phyloP scores from a whole-genome alignment of 2,329 filamentous ascomycete species.

The Ophioceras dolichostomum region DNA sequence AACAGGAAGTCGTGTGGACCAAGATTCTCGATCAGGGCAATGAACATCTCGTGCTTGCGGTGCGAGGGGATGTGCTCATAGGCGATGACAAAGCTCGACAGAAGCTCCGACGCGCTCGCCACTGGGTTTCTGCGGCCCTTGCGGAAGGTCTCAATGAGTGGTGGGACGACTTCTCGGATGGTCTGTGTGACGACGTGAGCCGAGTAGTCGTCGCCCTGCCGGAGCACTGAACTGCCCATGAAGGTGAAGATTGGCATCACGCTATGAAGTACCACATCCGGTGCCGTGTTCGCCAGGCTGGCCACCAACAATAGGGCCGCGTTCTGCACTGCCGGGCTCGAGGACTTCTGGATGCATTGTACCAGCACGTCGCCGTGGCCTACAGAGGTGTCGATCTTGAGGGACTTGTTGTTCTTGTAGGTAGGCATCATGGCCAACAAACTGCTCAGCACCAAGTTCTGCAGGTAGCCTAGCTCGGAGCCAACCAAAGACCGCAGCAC shows the following conservation, averaged over 20 bases:
- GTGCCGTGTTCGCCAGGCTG: slow-evolving; percentile 72
- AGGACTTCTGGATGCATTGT: slow-evolving; percentile 83
- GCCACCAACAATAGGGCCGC: slow-evolving; percentile 80
- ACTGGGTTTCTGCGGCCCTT: slow-evolving; percentile 68
- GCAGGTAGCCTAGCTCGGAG: slow-evolving; percentile 81
- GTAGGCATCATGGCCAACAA: slow-evolving; percentile 74
- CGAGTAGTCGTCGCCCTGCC: slow-evolving; percentile 93
- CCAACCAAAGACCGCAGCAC: slow-evolving; percentile 70
- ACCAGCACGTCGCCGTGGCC: slow-evolving; percentile 86
- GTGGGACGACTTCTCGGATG: slow-evolving; percentile 86
- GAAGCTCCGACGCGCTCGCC: slow-evolving; percentile 72
- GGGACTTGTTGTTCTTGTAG: slow-evolving; percentile 47
- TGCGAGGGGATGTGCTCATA: slow-evolving; percentile 93
- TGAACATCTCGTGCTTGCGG: slow-evolving; percentile 69
- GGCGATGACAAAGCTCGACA: slow-evolving; percentile 92
- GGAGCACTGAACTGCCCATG: slow-evolving; percentile 83
- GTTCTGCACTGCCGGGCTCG: slow-evolving; percentile 89
- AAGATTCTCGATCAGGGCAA: slow-evolving; percentile 72
- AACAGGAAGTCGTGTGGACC: slow-evolving; percentile 81
- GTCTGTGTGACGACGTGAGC: slow-evolving; percentile 93
- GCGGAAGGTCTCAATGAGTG: slow-evolving; percentile 73
- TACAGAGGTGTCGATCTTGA: slow-evolving; percentile 63
- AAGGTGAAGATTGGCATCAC: slow-evolving; percentile 99
- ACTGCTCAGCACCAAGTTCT: slow-evolving; percentile 72
- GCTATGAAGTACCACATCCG: slow-evolving; percentile 85